Base-by-base conservation (phyloP, 805 yeast genomes). In the Ogataea methylovora region DNA sequence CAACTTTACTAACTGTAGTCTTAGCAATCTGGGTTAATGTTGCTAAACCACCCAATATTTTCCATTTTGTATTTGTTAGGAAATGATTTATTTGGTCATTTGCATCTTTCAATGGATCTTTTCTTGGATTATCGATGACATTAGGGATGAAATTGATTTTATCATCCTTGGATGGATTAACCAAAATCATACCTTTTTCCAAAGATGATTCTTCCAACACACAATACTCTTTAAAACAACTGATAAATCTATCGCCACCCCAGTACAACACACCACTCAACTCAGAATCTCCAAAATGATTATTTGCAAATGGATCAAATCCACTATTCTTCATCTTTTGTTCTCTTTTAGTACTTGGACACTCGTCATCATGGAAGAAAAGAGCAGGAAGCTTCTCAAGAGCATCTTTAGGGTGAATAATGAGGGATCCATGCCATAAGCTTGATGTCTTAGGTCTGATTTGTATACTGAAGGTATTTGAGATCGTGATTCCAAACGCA, bases 341-440 rank as follows among this genome's bases (percentile, higher is more conserved):
- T 42, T 73, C 79, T 40, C 69, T 58, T 32, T 70, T 61, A 0
- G 95, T 85, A 27, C 90, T 81, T 6, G 84, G 79, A 23, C 81
- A 74, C 46, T 84, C 88, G 36, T 84, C 82, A 51, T 92, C 98
- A 57, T 92, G 98, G 63, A 92, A 88, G 56, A 88, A 92, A 27
- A 92, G 49, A 4, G 87, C 80, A 0, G 97, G 97, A 13, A 86
- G 58, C 29, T 77, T 74, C 36, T 75, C 81, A 25, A 48, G 24
- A 8, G 75, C 75, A 27, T 61, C 74, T 43, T 73, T 72, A 2
- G 90, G 73, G 55, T 85, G 80, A 20, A 92, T 56, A 2, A 86
- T 63, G 12, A 90, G 61, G 0, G 95, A 84, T 0, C 99, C 99
- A 59, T 73, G 76, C 96, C 97, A 90, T 76, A 87, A 79, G 2